phyloP scores from a whole-genome alignment of 2,329 filamentous ascomycete genomes.

The Rugonectria rugulosa region DNA sequence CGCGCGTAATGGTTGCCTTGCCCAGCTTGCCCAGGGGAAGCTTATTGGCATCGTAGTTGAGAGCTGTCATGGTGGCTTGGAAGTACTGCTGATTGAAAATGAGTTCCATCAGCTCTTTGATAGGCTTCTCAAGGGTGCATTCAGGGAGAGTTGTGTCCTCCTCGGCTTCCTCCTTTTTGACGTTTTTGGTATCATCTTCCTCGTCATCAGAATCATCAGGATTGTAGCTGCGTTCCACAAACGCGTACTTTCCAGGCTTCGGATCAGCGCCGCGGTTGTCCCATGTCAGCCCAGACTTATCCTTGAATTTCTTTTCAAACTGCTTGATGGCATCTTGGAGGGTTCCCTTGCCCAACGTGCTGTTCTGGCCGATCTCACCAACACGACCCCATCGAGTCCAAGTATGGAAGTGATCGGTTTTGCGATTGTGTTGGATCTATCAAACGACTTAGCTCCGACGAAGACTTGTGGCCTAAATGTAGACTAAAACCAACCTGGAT shows the following conservation, averaged over 20 bases:
- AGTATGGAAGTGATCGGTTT: constrained; percentile 56
- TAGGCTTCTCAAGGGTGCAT: constrained; percentile 64
- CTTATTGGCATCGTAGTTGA: constrained; percentile 79
- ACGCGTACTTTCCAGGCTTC: constrained; percentile 76
- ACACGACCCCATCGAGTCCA: constrained; percentile 88
- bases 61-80: constrained; percentile 66
- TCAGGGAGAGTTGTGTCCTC: constrained; percentile 48
- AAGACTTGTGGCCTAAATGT: too few relatives aligned
- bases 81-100: constrained; percentile 86
- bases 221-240: constrained; percentile 80
- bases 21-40: constrained; percentile 85
- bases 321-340: constrained; percentile 54
- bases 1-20: constrained; percentile 76
- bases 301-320: constrained; percentile 69
- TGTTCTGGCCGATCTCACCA: constrained; percentile 63
- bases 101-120: constrained; percentile 76
- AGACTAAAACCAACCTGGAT: constrained; percentile 70
- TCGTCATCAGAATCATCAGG: constrained; percentile 67
- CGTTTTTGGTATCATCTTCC: constrained; percentile 41
- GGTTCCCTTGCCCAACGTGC: constrained; percentile 50
- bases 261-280: constrained; percentile 60
- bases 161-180: constrained; percentile 48
- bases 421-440: constrained; percentile 53
- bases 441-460: constrained; percentile 72
- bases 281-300: constrained; percentile 67